phyloP scores from a whole-genome alignment of 345 rosid species.

The Lepidium aucheri region DNA sequence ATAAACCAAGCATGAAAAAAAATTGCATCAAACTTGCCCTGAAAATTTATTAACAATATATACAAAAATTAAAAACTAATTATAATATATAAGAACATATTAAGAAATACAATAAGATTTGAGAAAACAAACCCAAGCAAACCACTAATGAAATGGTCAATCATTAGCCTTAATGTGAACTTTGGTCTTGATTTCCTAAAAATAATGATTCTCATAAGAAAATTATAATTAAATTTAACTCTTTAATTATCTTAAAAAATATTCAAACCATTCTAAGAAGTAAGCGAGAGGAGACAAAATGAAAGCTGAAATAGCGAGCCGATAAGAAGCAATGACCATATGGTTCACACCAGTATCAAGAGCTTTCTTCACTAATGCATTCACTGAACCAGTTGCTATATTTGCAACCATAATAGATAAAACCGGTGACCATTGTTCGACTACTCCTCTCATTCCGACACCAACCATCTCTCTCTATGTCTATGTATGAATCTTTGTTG shows the following conservation, averaged over 20 bases:
- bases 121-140: slow-evolving; percentile 31
- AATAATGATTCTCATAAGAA: background rate
- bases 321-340: slow-evolving; percentile 55
- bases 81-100: too few species aligned
- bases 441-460: background rate
- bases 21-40: slow-evolving; percentile 49
- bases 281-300: slow-evolving; percentile 59
- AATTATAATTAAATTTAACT: background rate
- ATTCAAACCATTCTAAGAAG: slow-evolving; percentile 52
- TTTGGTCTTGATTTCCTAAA: slow-evolving; percentile 35
- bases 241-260: background rate
- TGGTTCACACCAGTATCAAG: slow-evolving; percentile 53
- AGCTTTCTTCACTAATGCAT: slow-evolving; percentile 54
- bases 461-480: too few species aligned
- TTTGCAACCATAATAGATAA: slow-evolving; percentile 39
- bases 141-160: slow-evolving; percentile 41
- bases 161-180: slow-evolving; percentile 30
- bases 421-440: slow-evolving; percentile 43
- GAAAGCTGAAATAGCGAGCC: slow-evolving; percentile 49
- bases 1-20: slow-evolving; percentile 46
- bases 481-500: too few species aligned
- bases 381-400: slow-evolving; percentile 49
- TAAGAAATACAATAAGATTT: too few species aligned
- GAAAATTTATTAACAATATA: background rate
- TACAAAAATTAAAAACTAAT: too few species aligned